Evolutionary conservation across 495 filamentous ascomycete genomes (phyloP), one percentile per base, ranked within the genome.

Genomic region (Penicillium subrubescens): DNA sequence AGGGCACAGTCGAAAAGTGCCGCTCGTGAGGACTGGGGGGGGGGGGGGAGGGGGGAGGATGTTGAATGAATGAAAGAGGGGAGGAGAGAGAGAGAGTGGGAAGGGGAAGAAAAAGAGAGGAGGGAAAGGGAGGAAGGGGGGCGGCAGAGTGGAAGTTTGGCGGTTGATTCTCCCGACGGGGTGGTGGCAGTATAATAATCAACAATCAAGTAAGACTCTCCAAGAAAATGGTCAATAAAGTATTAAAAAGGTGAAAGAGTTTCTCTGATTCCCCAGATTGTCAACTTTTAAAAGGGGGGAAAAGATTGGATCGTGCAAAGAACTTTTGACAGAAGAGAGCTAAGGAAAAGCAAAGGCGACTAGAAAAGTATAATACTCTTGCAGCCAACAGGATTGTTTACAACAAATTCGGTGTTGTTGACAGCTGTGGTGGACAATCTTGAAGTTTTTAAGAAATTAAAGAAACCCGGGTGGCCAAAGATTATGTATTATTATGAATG

Each of bases 1-100:
- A 73, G 53, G 64, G 67, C 71, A 72, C 67, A 71, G 67, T 67
- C 71, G 62, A 74, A 68, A 71, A 64, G 65, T 68, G 69, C 67
- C 69, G 67, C 66, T 75, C 56, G 56, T 54, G 2, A 55, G 69
- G 68, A 67, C 63, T 61, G 59, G 60, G 60, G 64, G 62, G 57
- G 57, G 64, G 60, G 35, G 54, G 33, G 57, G 48, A 59, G 56
- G 60, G 55, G 54, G 44, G 59, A 54, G 44, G 44, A 48, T 48
- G 44, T 62, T 48, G 51, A 58, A 59, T 52, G 66, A 52, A 51
- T 43, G 62, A 27, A 4, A 27, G 25, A 4, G 66, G 60, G 63
- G 54, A 54, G 65, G 54, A 59, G 50, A 60, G 62, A 64, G 60
- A 61, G 46, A 55, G 60, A 59, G 50, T 64, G 46, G 58, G 56